Evolutionary conservation across 208 protist species (phyloP).

Genomic region (Leishmania tarentolae): DNA sequence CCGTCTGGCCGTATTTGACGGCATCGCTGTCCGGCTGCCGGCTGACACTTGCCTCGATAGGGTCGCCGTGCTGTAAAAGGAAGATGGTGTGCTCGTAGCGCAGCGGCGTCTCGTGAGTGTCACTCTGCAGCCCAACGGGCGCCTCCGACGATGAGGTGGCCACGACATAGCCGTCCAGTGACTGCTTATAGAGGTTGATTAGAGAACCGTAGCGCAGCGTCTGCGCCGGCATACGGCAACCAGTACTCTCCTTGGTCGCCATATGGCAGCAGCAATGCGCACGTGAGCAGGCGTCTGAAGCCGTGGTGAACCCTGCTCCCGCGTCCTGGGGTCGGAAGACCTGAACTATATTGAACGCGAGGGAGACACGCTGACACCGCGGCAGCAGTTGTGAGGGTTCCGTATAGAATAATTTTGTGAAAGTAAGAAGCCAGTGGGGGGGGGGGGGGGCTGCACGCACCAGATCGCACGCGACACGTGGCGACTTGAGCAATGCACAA

Average conservation of each 20-base stretch:
- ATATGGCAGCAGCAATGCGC: not conserved
- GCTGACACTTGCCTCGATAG: conserved; percentile 18
- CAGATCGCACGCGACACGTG: not conserved
- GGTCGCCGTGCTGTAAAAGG: conserved; percentile 42
- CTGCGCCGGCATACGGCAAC: not conserved
- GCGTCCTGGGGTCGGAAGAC: no score
- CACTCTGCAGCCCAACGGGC: conserved; percentile 42
- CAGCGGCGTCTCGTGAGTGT: conserved; percentile 30
- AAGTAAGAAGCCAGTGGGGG: no score
- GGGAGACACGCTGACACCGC: no score
- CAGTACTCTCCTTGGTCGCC: not conserved
- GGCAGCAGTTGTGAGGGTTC: no score
- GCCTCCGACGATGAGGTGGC: conserved; percentile 46
- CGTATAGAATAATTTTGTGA: no score
- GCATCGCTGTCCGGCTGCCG: conserved; percentile 26
- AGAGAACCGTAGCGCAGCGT: conserved; percentile 45
- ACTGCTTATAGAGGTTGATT: conserved; percentile 44
- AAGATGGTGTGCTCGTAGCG: conserved; percentile 57
- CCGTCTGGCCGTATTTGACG: conserved; percentile 64
- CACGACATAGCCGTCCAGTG: conserved; percentile 45
- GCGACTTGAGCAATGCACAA: not conserved
- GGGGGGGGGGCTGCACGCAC: no score
- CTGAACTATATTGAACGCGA: no score
- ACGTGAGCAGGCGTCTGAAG: not conserved
- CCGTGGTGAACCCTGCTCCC: not conserved